Evolutionary conservation across 331 rosid genomes (phyloP).

Genomic region (Telfairia occidentalis): DNA sequence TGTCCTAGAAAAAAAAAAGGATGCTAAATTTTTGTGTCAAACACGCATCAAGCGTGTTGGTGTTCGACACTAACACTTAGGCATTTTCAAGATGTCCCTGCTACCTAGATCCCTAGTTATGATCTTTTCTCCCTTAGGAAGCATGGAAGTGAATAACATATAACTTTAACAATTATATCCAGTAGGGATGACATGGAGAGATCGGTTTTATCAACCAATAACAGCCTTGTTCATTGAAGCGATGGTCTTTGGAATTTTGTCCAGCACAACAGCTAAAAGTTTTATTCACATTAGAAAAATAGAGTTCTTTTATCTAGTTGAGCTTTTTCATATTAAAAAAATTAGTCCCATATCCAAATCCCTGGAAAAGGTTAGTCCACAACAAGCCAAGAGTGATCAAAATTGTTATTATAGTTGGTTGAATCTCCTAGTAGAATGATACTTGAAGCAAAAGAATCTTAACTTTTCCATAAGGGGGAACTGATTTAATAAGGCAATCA

Average conservation of each 20-base stretch:
- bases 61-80: too few species aligned
- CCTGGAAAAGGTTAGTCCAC: not conserved
- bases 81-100: too few species aligned
- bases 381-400: not conserved
- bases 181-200: not conserved
- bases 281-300: not conserved
- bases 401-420: not conserved
- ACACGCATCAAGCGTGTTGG: too few species aligned
- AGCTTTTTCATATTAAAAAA: not conserved
- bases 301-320: not conserved
- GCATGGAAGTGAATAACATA: not conserved
- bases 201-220: not conserved
- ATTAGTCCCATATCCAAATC: conserved; percentile 3
- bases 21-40: too few species aligned
- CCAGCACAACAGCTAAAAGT: not conserved
- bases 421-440: not conserved
- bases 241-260: not conserved
- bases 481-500: not conserved
- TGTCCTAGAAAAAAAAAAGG: too few species aligned
- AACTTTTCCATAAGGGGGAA: not conserved
- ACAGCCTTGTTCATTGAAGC: not conserved
- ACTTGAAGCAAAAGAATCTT: not conserved
- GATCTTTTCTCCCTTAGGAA: not conserved
- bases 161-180: not conserved
- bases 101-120: not conserved